phyloP scores from a whole-genome alignment of 306 rosid species.

The Rosa persica region DNA sequence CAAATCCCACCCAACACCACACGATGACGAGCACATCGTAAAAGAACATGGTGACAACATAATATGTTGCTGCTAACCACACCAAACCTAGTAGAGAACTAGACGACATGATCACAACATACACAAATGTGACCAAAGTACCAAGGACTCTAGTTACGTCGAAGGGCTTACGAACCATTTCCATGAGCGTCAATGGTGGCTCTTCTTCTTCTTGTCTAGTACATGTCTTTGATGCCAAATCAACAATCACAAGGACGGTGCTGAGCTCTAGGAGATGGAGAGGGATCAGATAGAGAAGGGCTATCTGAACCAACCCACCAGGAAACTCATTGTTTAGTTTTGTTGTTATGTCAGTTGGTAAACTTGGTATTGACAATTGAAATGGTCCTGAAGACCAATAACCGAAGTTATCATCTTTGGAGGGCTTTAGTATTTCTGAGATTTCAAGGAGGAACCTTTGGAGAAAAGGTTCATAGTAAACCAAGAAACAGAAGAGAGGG shows the following conservation, averaged over 20 bases:
- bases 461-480: conserved; percentile 38
- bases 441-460: conserved; percentile 31
- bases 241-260: not conserved
- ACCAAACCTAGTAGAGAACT: conserved; percentile 1
- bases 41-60: not conserved
- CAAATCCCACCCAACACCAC: conserved; percentile 18
- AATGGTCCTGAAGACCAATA: not conserved
- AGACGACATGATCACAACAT: not conserved
- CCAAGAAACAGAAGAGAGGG: conserved; percentile 46
- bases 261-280: conserved; percentile 16
- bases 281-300: conserved; percentile 13
- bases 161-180: conserved; percentile 12
- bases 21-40: not conserved
- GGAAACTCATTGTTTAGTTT: not conserved
- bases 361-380: not conserved
- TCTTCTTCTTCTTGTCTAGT: conserved; percentile 4
- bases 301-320: not conserved
- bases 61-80: not conserved
- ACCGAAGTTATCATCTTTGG: not conserved
- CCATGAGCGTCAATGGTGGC: conserved; percentile 6
- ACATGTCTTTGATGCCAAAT: conserved; percentile 11
- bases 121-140: conserved; percentile 12
- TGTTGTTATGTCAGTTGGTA: not conserved
- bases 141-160: not conserved
- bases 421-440: not conserved